Base-by-base conservation (phyloP, 2,329 filamentous ascomycete species). In the Mollisia scopiformis region DNA sequence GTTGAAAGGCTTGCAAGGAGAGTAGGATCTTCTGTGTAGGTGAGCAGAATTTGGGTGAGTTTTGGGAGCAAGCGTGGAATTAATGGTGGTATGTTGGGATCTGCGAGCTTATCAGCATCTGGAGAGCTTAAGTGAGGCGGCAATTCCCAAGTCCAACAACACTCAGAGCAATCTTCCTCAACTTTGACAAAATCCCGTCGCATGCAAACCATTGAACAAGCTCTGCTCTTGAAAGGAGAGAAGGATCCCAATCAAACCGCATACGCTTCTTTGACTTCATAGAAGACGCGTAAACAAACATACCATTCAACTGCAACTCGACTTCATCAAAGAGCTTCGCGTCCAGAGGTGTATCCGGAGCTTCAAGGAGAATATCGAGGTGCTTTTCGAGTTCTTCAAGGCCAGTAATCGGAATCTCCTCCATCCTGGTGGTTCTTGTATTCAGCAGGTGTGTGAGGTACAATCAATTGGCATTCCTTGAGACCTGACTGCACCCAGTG, bases 261-360 rank as follows among this genome's bases (percentile, higher is more conserved):
- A 43, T 7, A 8, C 2, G 39, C 6, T 19, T 2, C n/a, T 43
- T 1, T 16, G 23, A 19, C 8, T 19, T 6, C 10, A 19, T 6
- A 2, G 23, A 43, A 43, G n/a, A 43, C 39, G n/a, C 13, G n/a
- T 47, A 16, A 47, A 47, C 30, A 51, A n/a, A 60, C 71, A 27
- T 70, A 82, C 84, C 81, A 43, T 78, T 86, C 16, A 88, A 75
- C 68, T 87, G 84, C 3, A 87, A 78, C 67, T 84, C 81, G 47
- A 88, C 80, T 68, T 85, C 75, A 68, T 88, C 85, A 61, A 88
- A 82, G 2, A 88, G 75, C 65, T 81, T 81, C 11, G 75, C 73
- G 61, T 82, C 73, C 35, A 84, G 74, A 0, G 75, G 71, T 1
- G 78, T 71, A 0, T 75, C 74, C 19, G 80, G 75, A 62, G 81